Evolutionary conservation across 2,329 filamentous ascomycete genomes (phyloP).

Genomic region (Talaromyces sp.): DNA sequence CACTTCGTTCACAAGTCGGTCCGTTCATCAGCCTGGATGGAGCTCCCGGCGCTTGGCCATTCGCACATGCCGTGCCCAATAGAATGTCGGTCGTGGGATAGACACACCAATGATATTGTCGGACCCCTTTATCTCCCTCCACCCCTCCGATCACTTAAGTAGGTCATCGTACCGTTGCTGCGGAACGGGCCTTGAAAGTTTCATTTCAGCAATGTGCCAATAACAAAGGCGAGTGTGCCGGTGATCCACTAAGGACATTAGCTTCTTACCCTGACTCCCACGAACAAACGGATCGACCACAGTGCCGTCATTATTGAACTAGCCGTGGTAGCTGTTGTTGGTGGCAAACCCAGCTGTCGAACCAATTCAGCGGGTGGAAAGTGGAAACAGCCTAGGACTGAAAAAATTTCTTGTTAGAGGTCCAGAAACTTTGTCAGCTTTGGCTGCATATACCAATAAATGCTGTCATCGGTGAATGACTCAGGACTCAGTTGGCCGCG

Average conservation of each 20-base stretch:
- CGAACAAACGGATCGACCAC: not conserved
- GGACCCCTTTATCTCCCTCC: not conserved
- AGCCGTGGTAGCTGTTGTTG: not conserved
- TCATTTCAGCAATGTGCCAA: not conserved
- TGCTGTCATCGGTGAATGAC: not conserved
- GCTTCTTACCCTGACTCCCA: not conserved
- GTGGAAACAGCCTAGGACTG: not conserved
- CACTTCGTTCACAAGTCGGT: not conserved
- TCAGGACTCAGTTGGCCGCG: not conserved
- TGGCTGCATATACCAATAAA: not conserved
- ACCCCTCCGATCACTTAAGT: not conserved
- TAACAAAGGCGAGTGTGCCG: not conserved
- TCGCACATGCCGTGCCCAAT: not conserved
- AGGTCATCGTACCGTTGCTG: conserved; percentile 3
- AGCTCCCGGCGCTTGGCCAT: not conserved
- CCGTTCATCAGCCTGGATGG: not conserved
- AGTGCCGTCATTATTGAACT: not conserved
- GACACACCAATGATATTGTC: not conserved
- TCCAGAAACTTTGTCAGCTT: not conserved
- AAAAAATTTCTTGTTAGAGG: not conserved
- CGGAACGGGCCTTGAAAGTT: conserved; percentile 3
- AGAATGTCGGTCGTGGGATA: not conserved
- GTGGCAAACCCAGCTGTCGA: not conserved
- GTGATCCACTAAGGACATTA: not conserved
- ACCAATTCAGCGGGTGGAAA: not conserved